Base-by-base conservation (phyloP, 345 rosid species). In the Pistacia vera region DNA sequence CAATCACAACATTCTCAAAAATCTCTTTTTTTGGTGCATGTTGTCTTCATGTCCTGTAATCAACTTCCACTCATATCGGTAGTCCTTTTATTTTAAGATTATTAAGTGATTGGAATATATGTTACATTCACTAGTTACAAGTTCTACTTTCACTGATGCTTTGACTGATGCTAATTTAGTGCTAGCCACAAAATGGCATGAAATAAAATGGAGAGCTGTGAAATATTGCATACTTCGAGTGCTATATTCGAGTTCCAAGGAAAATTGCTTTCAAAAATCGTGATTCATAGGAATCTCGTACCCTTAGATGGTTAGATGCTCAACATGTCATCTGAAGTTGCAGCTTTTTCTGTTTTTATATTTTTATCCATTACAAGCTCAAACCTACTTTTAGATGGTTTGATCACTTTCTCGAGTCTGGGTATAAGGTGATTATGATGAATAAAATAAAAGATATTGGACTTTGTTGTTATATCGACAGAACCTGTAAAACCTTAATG, bases 391-490 rank as follows among this genome's bases (percentile, higher is more conserved):
- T 51, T 28, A 33, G 60, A 46, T 10, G 2, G 57, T 72, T 72
- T 72, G 56, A 44, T 20, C 20, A 60, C 8, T 58, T 0, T 60
- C 75, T 6, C 11, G 46, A 60, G 20, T 73, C 55, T 16, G 38
- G 60, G 59, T 12, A 38, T 20, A 14, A 60, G 30, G 46, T 70
- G 17, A 33, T 61, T 61, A 46, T 52, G 77, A 56, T 74, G 64
- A 73, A 68, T 49, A 66, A 58, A 48, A 46, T 38, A 63, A 20
- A 7, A 61, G 60, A 5, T 44, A 60, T 41, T 59, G 49, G 14
- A 64, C 64, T 11, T 36, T 65, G 13, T 65, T 71, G 44, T 57
- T 62, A 46, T 25, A 28, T 22, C 11, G 17, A 49, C 30, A 57
- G 36, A 30, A 48, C 11, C 54, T 13, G 11, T 70, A 56, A 70